A percentile compares a stretch with the other conserved stretches of the same genome.
phyloP scores from a whole-genome alignment of 768 basidiomycete species.

The Boletellus sp. region DNA sequence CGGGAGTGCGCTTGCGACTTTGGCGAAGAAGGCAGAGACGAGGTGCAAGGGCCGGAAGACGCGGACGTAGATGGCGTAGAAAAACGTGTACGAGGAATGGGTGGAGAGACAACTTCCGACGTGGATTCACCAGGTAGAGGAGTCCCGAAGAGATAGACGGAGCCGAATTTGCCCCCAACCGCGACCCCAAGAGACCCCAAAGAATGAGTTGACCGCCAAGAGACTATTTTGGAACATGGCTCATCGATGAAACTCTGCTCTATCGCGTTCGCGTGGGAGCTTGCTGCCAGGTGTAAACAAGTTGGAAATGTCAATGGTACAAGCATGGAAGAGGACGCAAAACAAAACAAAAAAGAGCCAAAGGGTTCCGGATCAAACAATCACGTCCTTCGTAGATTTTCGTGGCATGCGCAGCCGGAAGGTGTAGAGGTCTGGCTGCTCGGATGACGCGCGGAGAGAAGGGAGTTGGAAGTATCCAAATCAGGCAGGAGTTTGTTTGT shows the following conservation, averaged over 20 bases:
- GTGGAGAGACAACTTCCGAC: constrained; percentile 2
- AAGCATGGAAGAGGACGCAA: constrained; percentile 15
- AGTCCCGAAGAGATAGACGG: constrained; percentile 27
- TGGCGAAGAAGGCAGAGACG: constrained; percentile 23
- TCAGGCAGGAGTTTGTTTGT: constrained; percentile 26
- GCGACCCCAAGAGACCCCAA: constrained; percentile 15
- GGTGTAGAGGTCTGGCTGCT: not conserved
- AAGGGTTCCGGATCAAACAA: not conserved
- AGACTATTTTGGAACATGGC: constrained; percentile 10
- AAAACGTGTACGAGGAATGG: constrained; percentile 13
- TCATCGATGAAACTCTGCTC: constrained; percentile 27
- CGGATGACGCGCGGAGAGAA: not conserved
- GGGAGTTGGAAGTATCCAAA: constrained; percentile 2
- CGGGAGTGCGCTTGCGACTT: constrained; percentile 20
- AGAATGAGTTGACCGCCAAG: constrained; percentile 14
- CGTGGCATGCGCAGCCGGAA: constrained; percentile 6
- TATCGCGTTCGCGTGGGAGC: constrained; percentile 8
- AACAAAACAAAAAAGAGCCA: not conserved
- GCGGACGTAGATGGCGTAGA: constrained; percentile 2
- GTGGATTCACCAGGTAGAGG: constrained; percentile 21
- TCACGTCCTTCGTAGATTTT: not conserved
- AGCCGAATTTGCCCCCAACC: constrained; percentile 22
- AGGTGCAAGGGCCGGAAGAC: constrained; percentile 6
- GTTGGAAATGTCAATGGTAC: constrained; percentile 24
- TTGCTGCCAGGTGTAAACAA: constrained; percentile 10